These are phyloP conservation scores for Trebouxiophyceae sp. DNA, from an alignment of 163 green algal species.

Conservation along the genomic window DNA sequence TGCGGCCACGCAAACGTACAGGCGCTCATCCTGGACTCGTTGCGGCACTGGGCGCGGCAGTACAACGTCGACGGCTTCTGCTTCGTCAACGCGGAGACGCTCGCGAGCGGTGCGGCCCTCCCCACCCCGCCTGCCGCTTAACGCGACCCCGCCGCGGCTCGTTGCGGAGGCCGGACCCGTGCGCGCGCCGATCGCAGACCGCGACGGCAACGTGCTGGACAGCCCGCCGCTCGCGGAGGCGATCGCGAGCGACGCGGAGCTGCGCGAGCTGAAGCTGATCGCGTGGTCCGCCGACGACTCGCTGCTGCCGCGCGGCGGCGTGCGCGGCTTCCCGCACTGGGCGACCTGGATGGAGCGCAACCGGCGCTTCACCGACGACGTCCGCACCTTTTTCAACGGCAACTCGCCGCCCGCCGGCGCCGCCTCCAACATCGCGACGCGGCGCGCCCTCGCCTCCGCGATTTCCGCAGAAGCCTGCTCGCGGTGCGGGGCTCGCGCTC, in stretches of 20 bases:
- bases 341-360: slow-evolving; percentile 59
- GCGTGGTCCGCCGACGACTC: slow-evolving; percentile 38
- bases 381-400: slow-evolving; percentile 25
- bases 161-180: neutral
- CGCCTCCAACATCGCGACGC: neutral
- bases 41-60: slow-evolving; percentile 63
- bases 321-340: slow-evolving; percentile 79
- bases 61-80: slow-evolving; percentile 77
- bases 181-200: slow-evolving; percentile 32
- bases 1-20: slow-evolving; percentile 56
- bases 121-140: neutral
- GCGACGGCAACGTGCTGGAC: slow-evolving; percentile 58
- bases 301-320: slow-evolving; percentile 61
- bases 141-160: no score
- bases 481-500: no score
- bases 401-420: slow-evolving; percentile 3
- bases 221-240: slow-evolving; percentile 63
- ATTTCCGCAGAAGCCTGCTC: no score
- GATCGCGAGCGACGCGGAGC: slow-evolving; percentile 50
- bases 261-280: slow-evolving; percentile 56
- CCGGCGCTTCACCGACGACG: slow-evolving; percentile 31
- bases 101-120: slow-evolving; percentile 44
- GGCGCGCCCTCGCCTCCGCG: neutral
- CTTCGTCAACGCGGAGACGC: slow-evolving; percentile 76
- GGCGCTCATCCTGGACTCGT: slow-evolving; percentile 46